phyloP scores from a whole-genome alignment of 2,329 filamentous ascomycete genomes.

The Aspergillus sergii region DNA sequence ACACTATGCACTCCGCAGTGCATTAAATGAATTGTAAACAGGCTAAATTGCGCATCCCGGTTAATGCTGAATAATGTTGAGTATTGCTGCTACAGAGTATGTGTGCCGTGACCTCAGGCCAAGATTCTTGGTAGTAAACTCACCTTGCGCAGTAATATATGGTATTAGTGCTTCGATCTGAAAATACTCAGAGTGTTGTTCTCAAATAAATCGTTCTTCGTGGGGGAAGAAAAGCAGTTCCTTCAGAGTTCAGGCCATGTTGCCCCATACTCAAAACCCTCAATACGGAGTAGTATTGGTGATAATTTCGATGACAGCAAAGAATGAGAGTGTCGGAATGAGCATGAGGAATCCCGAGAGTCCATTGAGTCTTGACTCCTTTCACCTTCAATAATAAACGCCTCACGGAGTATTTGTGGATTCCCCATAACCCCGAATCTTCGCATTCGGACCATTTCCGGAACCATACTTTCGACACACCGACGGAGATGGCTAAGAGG shows the following conservation, averaged over 20 bases:
- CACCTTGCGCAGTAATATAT: background rate
- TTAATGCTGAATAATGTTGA: background rate
- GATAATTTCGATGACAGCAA: background rate
- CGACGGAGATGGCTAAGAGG: background rate
- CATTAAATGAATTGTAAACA: background rate
- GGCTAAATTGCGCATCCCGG: background rate
- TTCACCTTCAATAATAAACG: background rate
- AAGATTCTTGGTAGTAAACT: background rate
- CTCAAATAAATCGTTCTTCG: background rate
- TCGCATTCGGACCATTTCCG: conserved; percentile 6
- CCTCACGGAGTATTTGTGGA: background rate
- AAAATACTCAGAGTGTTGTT: background rate
- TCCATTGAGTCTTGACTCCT: no score
- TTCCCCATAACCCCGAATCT: conserved; percentile 5
- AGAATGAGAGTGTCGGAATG: background rate
- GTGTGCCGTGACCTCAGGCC: background rate
- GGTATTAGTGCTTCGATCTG: background rate
- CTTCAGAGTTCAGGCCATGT: background rate
- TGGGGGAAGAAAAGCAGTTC: background rate
- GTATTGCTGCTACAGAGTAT: background rate
- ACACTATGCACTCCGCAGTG: background rate
- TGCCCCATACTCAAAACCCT: background rate
- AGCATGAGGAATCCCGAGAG: background rate
- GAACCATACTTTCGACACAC: background rate
- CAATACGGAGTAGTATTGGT: background rate